Evolutionary conservation across 2,329 filamentous ascomycete genomes (phyloP), one percentile per base, ranked within the genome.

Genomic region (Graphium sp.): DNA sequence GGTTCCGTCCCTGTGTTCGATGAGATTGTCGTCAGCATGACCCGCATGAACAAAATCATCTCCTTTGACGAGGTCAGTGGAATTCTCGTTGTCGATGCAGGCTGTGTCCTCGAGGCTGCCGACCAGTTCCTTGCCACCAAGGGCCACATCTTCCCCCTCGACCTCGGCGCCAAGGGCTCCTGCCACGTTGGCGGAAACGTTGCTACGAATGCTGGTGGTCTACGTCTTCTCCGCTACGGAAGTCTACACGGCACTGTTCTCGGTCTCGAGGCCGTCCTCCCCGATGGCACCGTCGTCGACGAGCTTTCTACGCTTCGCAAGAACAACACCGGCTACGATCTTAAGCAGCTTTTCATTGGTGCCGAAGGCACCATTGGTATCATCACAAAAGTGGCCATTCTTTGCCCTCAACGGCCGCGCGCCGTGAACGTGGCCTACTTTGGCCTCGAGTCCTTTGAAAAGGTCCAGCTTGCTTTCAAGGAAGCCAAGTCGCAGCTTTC

Each of bases 281-380:
- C 89, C 1, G 82, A 98, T 46, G 89, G 89, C 30, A 94, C 84
- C 6, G 68, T 98, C 40, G 65, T 98, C 25, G 74, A 95, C 42
- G 84, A 94, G 42, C 71, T 98, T 18, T 78, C 72, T 40, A 85
- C 70, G 34, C 62, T 98, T 33, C 74, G 89, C 39, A 98, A 98
- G 63, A 95, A 98, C 63, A 98, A 98, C 58, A 98, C 89, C 2
- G 89, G 89, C 17, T 98, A 95, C 53, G 91, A 98, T 49, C 55
- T 94, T 32, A 94, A 94, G 60, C 87, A 94, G 53, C 67, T 94
- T 20, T 94, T 98, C 50, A 92, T 98, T 43, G 89, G 89, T 25
- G 81, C 75, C 18, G 89, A 98, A 53, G 89, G 89, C 15, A 95
- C 89, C 5, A 78, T 95, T 37, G 89, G 89, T 30, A 79, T 95